Percentiles rank a stretch among this genome's conserved stretches.
Conservation (phyloP, 2,329 filamentous ascomycete genomes). For the Biscogniauxia mediterranea region DNA sequence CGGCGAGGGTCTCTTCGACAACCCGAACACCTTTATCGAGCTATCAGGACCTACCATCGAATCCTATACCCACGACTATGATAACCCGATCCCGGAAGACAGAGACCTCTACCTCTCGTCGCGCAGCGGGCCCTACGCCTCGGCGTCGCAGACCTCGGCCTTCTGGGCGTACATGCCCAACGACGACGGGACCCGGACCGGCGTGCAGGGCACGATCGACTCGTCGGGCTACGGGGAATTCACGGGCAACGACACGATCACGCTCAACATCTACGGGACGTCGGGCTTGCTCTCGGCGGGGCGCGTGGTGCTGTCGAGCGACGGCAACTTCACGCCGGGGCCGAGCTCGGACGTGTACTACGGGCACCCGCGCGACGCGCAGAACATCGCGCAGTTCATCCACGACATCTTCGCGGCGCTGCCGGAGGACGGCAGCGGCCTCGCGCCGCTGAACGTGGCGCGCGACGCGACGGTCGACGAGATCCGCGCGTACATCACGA, state of each 20-base stretch:
- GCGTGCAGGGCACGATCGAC: conserved; percentile 53
- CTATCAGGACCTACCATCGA: conserved; percentile 40
- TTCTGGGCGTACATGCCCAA: conserved; percentile 51
- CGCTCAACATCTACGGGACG: conserved; percentile 56
- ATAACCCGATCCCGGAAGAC: conserved; percentile 41
- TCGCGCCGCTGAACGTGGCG: conserved; percentile 49
- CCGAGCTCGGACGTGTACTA: conserved; percentile 45
- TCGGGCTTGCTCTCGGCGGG: conserved; percentile 51
- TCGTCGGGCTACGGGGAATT: conserved; percentile 43
- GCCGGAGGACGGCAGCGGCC: conserved; percentile 31
- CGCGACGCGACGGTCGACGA: conserved; percentile 45
- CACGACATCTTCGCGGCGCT: conserved; percentile 47
- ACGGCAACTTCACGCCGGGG: conserved; percentile 42
- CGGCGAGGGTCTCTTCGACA: conserved; percentile 52
- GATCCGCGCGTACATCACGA: conserved; percentile 50
- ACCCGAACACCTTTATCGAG: conserved; percentile 55
- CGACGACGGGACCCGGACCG: conserved; percentile 40
- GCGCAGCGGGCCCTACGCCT: conserved; percentile 51
- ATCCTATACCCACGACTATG: conserved; percentile 49
- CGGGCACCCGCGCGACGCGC: conserved; percentile 44
- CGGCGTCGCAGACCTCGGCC: conserved; percentile 50
- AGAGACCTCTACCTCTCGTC: conserved; percentile 44
- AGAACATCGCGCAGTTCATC: conserved; percentile 50
- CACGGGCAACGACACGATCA: conserved; percentile 46
- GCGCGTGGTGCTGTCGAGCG: conserved; percentile 40